Base-by-base conservation (phyloP, 495 filamentous ascomycete genomes). In the Penicillium waksmanii region DNA sequence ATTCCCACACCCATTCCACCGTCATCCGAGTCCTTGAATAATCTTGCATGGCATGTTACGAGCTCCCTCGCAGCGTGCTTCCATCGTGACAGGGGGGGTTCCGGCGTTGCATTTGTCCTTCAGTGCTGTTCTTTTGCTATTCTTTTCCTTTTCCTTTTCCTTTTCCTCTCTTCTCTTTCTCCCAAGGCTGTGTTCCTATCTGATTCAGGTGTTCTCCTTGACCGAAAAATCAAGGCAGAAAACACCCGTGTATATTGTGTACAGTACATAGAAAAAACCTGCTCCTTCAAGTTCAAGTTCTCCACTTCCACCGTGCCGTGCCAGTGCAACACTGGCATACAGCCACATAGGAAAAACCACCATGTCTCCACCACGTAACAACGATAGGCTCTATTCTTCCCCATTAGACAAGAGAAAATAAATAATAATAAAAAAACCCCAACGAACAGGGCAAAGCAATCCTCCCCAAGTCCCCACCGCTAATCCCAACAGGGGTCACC, bases 201-300 rank as follows among this genome's bases (percentile, higher is more conserved):
- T 61, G 55, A 33, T 35, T 38, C 56, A 47, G 23, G 36, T 33
- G 43, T 40, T 52, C 35, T 36, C 27, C 27, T 9, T 4, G 8
- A 31, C 27, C 27, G 27, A 31, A 31, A 31, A 31, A 31, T 23
- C 23, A 31, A 31, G 27, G 17, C 35, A 53, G 50, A 43, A 27
- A 47, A 44, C 42, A 53, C 46, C 51, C 56, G 47, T 69, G 68
- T 69, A 71, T 69, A 69, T 68, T 64, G 61, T 71, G 68, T 71
- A 71, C 66, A 71, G 68, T 71, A 71, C 63, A 71, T 71, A 71
- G 68, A 66, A 27, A 40, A 61, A 60, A 69, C 60, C 59, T 63
- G 64, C 54, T 59, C 57, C 40, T 65, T 62, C 8, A 31, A 31
- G 27, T 31, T 23, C 3, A 23, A 23, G 23, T 31, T 31, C 27